These are phyloP conservation scores for Tuber borchii DNA, from an alignment of 495 filamentous ascomycete genomes.

Conservation along the genomic window DNA sequence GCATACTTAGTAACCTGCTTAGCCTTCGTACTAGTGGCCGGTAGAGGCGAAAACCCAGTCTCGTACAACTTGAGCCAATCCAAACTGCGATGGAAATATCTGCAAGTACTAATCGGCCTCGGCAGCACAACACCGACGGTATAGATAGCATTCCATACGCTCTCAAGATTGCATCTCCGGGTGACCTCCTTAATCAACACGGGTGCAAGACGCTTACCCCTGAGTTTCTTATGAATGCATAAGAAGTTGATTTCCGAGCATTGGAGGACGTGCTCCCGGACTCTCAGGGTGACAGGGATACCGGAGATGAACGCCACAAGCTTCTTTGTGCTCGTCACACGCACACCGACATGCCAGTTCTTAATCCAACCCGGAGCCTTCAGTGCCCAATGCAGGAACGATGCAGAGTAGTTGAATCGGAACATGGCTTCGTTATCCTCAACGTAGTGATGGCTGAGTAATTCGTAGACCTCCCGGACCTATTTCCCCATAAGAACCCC, in stretches of 20 bases:
- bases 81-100: constrained; percentile 87
- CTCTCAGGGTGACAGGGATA: constrained; percentile 72
- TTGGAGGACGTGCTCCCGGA: constrained; percentile 66
- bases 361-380: constrained; percentile 92
- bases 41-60: constrained; percentile 80
- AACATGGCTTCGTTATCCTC: constrained; percentile 97
- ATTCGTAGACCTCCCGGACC: constrained; percentile 76
- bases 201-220: constrained; percentile 81
- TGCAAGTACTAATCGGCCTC: constrained; percentile 80
- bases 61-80: constrained; percentile 95
- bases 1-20: constrained; percentile 74
- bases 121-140: constrained; percentile 86
- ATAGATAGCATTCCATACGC: constrained; percentile 90
- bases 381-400: constrained; percentile 87
- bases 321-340: constrained; percentile 66
- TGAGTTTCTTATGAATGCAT: constrained; percentile 94
- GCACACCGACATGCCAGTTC: constrained; percentile 92
- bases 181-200: constrained; percentile 97
- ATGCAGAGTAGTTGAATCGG: constrained; percentile 84
- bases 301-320: constrained; percentile 93
- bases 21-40: constrained; percentile 68
- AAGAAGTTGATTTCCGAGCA: constrained; percentile 95
- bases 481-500: constrained; percentile 42
- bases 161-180: constrained; percentile 71
- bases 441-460: constrained; percentile 87